Evolutionary conservation across 2,329 filamentous ascomycete genomes (phyloP), one percentile per base, ranked within the genome.

Genomic region (Penicillium freii): DNA sequence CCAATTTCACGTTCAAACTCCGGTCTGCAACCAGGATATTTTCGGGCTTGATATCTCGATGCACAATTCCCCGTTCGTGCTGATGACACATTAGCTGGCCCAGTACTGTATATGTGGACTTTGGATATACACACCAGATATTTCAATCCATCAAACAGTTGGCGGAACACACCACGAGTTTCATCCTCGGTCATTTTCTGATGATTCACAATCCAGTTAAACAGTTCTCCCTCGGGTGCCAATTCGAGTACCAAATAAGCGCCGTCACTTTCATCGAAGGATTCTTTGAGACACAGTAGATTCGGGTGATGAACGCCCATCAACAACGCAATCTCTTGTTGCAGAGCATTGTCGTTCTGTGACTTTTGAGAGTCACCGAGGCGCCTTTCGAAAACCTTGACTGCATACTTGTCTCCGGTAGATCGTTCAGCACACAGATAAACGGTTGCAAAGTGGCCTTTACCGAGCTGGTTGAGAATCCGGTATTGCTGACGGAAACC

Each of bases 251-350:
- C 88, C 42, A 99, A 80, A 72, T 96, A 97, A 21, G 97, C 91
- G 1, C 90, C 91, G 65, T 94, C 91, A 48, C 84, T 83, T 73
- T 99, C 94, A 69, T 96, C 90, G 72, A 96, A 99, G 0, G 92
- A 96, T 64, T 96, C 92, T 74, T 96, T 97, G 54, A 99, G 80
- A 71, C 92, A 97, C 15, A 99, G 81, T 52, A 99, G 84, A 64
- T 95, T 94, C 4, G 92, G 90, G 73, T 99, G 94, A 71, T 90
- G 96, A 60, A 99, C 91, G n/a, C 92, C 87, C 92, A 96, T 97
- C 59, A 99, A 78, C 17, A 99, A 91, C 23, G 91, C 93, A 71
- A 99, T 96, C 73, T 99, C 95, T 73, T 97, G 92, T 71, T 97
- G 91, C 45, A 97, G 77, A 2, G 91, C 88, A 58, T 96, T 91